Conservation (phyloP, 306 rosid genomes). For the Quercus wislizeni region DNA sequence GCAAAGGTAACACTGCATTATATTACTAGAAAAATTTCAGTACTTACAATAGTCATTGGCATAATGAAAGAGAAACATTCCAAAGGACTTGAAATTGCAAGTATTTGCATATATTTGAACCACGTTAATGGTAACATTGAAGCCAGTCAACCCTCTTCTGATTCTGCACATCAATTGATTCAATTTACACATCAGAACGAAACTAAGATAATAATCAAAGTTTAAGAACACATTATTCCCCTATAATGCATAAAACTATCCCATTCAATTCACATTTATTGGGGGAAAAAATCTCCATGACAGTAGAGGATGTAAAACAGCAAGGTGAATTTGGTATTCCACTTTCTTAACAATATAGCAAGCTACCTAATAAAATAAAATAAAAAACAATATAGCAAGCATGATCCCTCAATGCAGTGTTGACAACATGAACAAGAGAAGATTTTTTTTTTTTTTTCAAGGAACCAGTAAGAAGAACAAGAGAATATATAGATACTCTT, state of each 20-base stretch:
- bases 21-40: background rate
- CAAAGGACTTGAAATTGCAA: background rate
- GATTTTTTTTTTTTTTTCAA: too few relatives aligned
- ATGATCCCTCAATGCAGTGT: background rate
- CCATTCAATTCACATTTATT: background rate
- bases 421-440: conserved; percentile 3
- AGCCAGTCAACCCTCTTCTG: conserved; percentile 53
- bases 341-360: too few relatives aligned
- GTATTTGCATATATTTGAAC: conserved; percentile 9
- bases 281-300: background rate
- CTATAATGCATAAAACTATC: background rate
- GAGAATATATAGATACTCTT: conserved; percentile 1
- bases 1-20: background rate
- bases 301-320: too few relatives aligned
- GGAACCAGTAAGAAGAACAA: too few relatives aligned
- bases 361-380: too few relatives aligned
- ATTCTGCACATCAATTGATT: conserved; percentile 38
- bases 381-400: background rate
- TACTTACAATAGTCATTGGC: background rate
- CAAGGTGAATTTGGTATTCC: background rate
- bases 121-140: background rate
- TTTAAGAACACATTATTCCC: background rate
- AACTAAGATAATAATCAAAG: background rate
- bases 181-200: conserved; percentile 19
- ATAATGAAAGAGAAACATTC: background rate